Base-by-base conservation (phyloP, 1,284 basidiomycete genomes). In the Ganoderma sinense region DNA sequence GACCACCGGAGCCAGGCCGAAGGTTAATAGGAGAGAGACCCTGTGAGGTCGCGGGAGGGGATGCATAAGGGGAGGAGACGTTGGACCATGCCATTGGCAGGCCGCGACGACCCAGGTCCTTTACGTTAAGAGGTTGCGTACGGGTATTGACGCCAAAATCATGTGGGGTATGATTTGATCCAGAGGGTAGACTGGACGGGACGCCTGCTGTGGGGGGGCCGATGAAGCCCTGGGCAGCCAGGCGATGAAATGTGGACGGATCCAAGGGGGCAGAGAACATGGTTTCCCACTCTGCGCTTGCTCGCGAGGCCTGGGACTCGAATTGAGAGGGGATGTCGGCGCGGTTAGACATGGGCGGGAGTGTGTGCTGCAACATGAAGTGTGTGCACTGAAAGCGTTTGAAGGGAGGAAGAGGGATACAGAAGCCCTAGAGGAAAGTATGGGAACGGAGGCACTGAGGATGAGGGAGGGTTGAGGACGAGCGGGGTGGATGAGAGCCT, bases 181-280 rank as follows among this genome's bases (percentile, higher is more conserved):
- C 69, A 13, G 70, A 59, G 23, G 79, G 78, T 31, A 79, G 67
- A 68, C 77, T 78, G 14, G 79, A 77, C 16, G 78, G 69, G 61
- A 79, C 71, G 67, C 74, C 74, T 66, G 74, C 73, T 45, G 72
- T 66, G 60, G 78, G 74, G 18, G 78, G 78, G 26, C 75, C 79
- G 48, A 91, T 79, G 53, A 88, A 82, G 76, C 89, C 89, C 74
- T 86, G 87, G 11, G 89, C 87, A 16, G 87, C 85, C 58, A 91
- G 84, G 62, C 86, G 85, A 55, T 87, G 85, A 74, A 91, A 91
- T 56, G 87, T 82, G 61, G 85, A 78, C 4, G 88, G 88, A 70
- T 89, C 84, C 68, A 91, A 81, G 1, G 91, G 89, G 10, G 84
- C 76, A 43, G 89, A 83, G 75, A 91, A 89, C 26, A 92, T 70